Conservation (phyloP, 2,329 filamentous ascomycete species). For the Cladophialophora carrionii region DNA sequence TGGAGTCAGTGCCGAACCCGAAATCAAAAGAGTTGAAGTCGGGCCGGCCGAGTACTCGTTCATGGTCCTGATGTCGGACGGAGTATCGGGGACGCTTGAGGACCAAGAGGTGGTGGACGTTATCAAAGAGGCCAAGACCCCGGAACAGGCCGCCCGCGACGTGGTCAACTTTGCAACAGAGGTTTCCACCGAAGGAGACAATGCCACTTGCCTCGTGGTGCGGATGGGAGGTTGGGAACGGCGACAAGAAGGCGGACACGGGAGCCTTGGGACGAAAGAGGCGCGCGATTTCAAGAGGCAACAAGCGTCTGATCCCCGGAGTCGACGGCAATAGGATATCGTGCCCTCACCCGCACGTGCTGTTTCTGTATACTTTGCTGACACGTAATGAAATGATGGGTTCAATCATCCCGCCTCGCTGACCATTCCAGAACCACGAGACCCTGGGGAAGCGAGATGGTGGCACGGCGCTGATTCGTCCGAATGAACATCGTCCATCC, state of each 20-base stretch:
- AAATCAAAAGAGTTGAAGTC: constrained; percentile 78
- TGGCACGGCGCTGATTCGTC: constrained; percentile 15
- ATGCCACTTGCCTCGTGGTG: constrained; percentile 66
- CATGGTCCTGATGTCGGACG: constrained; percentile 84
- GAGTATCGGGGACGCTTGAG: constrained; percentile 78
- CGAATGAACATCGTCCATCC: constrained; percentile 12
- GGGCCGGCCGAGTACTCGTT: constrained; percentile 85
- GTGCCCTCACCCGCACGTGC: not conserved
- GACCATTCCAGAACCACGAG: not conserved
- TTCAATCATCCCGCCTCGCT: not conserved
- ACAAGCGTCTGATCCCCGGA: constrained; percentile 80
- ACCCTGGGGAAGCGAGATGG: constrained; percentile 2
- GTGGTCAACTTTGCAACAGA: constrained; percentile 89
- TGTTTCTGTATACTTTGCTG: not conserved
- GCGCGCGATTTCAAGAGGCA: constrained; percentile 78
- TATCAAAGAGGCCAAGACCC: constrained; percentile 85
- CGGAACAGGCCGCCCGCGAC: constrained; percentile 77
- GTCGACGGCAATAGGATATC: constrained; percentile 56
- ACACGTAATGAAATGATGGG: not conserved
- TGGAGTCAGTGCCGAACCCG: constrained; percentile 91
- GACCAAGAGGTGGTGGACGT: constrained; percentile 98
- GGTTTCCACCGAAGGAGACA: constrained; percentile 68
- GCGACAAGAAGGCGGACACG: constrained; percentile 75
- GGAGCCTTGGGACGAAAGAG: constrained; percentile 89
- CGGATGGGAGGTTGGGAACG: constrained; percentile 68